phyloP scores from a whole-genome alignment of 768 basidiomycete species.

The Pulveroboletus frians region DNA sequence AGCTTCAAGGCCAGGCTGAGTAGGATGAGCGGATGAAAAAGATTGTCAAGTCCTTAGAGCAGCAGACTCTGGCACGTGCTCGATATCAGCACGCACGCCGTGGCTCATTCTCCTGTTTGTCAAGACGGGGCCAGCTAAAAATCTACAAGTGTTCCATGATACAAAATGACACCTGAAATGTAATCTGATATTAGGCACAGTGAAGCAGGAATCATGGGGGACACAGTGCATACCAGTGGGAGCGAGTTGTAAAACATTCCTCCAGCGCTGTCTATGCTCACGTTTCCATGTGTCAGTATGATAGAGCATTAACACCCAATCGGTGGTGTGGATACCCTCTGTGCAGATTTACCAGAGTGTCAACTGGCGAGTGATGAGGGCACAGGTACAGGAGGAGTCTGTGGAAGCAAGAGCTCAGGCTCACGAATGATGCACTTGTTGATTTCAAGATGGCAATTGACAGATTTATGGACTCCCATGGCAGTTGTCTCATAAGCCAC shows the following conservation, averaged over 20 bases:
- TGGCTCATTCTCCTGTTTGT: slow-evolving; percentile 42
- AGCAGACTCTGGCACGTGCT: slow-evolving; percentile 46
- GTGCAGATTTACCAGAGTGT: slow-evolving; percentile 41
- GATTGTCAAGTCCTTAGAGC: slow-evolving; percentile 47
- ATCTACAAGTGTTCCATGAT: slow-evolving; percentile 43
- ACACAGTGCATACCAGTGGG: slow-evolving; percentile 33
- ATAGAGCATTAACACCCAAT: slow-evolving; percentile 20
- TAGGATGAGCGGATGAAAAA: slow-evolving; percentile 37
- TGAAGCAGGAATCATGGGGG: neutral
- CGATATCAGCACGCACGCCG: slow-evolving; percentile 47
- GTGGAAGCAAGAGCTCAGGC: slow-evolving; percentile 1
- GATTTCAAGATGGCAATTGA: slow-evolving; percentile 10
- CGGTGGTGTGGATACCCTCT: slow-evolving; percentile 40
- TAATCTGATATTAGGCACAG: slow-evolving; percentile 30
- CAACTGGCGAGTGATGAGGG: slow-evolving; percentile 39
- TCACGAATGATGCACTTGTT: slow-evolving; percentile 27
- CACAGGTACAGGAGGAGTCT: slow-evolving; percentile 31
- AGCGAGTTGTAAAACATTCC: slow-evolving; percentile 41
- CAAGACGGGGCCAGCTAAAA: slow-evolving; percentile 46
- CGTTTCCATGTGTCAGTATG: slow-evolving; percentile 34
- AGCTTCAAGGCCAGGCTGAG: slow-evolving; percentile 38
- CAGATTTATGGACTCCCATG: no score
- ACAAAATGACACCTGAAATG: slow-evolving; percentile 50
- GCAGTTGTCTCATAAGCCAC: no score
- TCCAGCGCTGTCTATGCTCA: slow-evolving; percentile 40